Base-by-base conservation (phyloP, 805 yeast species). In the Metschnikowia noctiluminum region DNA sequence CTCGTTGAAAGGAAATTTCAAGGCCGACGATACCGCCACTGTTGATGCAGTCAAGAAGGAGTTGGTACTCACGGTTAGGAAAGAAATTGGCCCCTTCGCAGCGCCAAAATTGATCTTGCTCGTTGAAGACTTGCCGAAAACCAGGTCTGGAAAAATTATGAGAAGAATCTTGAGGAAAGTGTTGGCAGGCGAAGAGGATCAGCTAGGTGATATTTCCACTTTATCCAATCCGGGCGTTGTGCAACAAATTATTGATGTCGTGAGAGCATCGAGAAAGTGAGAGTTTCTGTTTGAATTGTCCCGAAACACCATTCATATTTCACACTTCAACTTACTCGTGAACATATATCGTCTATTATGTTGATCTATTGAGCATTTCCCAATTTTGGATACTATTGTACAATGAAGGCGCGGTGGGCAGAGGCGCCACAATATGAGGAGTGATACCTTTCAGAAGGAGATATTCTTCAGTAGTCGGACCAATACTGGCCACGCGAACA, bases 101-200 rank as follows among this genome's bases (percentile, higher is more conserved):
- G 96, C 98, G 49, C 99, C 99, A 64, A 91, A 91, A 71, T 75
- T 84, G 43, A 84, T 91, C 50, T 75, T 85, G 59, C 73, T 91
- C 51, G 96, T 92, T 48, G 85, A 82, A 52, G 98, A 94, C 65
- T 81, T 94, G 69, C 99, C 99, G 72, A 94, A 92, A 81, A 94
- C 99, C 26, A 84, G 99, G 75, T 89, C 97, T 10, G 99, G 99
- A 60, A 94, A 94, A 79, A 92, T 94, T 65, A 92, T 94, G 96
- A 87, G 99, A 79, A 88, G 99, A 77, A 87, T 94, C 54, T 79
- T 94, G 71, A 85, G 99, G 74, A 94, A 94, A 75, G 81, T 92
- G 52, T 84, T 90, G 48, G 84, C 94, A 45, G 91, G 92, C 58
- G 97, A 92, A 76, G 95, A 85, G 58, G 96, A 88, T 57, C 88